Conservation (phyloP, 2,329 filamentous ascomycete species). For the Polychaeton citri region DNA sequence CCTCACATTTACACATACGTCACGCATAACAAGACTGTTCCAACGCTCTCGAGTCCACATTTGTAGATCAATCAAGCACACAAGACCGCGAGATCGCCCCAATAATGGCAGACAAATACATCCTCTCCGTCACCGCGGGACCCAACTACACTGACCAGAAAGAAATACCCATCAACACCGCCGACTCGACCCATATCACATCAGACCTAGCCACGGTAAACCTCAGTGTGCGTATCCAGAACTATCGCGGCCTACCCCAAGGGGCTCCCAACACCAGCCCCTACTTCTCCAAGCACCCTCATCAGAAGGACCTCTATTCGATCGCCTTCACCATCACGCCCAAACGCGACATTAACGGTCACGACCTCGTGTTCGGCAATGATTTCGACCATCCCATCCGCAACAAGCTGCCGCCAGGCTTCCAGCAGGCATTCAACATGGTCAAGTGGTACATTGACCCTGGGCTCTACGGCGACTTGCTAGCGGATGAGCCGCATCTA, state of each 20-base stretch:
- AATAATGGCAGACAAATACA: constrained; percentile 54
- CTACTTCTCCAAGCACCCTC: constrained; percentile 63
- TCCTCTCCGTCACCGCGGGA: constrained; percentile 71
- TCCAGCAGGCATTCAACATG: constrained; percentile 69
- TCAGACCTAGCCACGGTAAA: constrained; percentile 51
- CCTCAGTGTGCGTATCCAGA: constrained; percentile 61
- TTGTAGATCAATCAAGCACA: too few relatives aligned
- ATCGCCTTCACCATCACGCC: constrained; percentile 68
- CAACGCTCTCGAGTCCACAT: too few relatives aligned
- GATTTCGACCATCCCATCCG: constrained; percentile 88
- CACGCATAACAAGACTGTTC: too few relatives aligned
- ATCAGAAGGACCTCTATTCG: constrained; percentile 69
- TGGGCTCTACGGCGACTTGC: constrained; percentile 76
- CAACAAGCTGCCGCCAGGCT: constrained; percentile 73
- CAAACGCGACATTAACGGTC: constrained; percentile 50
- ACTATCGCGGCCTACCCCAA: constrained; percentile 55
- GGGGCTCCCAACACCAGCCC: constrained; percentile 54
- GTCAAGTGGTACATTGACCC: constrained; percentile 89
- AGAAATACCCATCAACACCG: constrained; percentile 61
- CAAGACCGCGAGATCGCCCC: too few relatives aligned
- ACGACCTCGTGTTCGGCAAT: constrained; percentile 81
- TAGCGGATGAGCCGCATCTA: constrained; percentile 72
- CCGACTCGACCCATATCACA: constrained; percentile 48
- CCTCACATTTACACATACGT: too few relatives aligned
- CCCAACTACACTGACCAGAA: constrained; percentile 62